Evolutionary conservation across 2,329 filamentous ascomycete genomes (phyloP), one percentile per base, ranked within the genome.

Genomic region (Aspergillus ustus): DNA sequence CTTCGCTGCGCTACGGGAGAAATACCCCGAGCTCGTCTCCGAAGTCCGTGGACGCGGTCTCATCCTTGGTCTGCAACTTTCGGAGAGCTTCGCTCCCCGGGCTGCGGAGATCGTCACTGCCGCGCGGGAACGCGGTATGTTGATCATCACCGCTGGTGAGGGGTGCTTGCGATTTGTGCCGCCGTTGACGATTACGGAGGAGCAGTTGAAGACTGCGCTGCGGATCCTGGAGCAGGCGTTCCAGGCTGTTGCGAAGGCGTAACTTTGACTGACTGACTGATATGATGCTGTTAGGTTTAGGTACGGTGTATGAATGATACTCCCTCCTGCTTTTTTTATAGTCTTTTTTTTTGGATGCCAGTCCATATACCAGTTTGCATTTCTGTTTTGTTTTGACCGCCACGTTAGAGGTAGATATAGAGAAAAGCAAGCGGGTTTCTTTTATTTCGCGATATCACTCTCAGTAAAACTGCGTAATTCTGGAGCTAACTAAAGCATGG

Each of bases 91-190:
- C 85, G 19, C 85, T 83, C 13, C 72, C 48, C 78, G 77, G 67
- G 78, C 76, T 3, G 68, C 70, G 7, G 79, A 82, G 48, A 88
- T 99, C 62, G 84, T 99, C 63, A 92, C 89, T 66, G 93, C 93
- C 11, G 93, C 93, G 19, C 84, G 95, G 63, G 92, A 98, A 81
- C 85, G 92, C 62, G 95, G 95, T 0, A 77, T 99, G 71, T 77
- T 99, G 62, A 83, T 99, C 62, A 97, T 99, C 72, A 97, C 93
- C 1, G 94, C 92, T 29, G 95, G 95, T 1, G 93, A 89, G 31
- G 97, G 98, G 74, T 97, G 93, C 8, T 79, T 99, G 68, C 85
- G 95, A 52, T 97, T 99, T 70, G 93, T 98, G 60, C 95, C 95
- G 34, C 91, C 92, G 63, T 80, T 99, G 72, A 88, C 89, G 6